Conservation (phyloP, 2,329 filamentous ascomycete species). For the Trichophyton mentagrophytes region DNA sequence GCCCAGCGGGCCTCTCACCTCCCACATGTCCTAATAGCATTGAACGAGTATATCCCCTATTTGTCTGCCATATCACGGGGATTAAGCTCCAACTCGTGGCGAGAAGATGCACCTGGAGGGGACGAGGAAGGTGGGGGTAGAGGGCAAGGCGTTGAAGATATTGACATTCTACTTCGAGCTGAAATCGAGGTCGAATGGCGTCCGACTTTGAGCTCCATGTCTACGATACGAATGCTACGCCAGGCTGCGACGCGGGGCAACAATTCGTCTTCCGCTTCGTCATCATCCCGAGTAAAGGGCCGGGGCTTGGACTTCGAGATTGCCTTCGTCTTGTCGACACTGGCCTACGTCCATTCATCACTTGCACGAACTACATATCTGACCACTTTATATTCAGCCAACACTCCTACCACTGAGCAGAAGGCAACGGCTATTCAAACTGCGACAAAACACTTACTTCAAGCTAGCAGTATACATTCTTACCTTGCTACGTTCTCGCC, state of each 20-base stretch:
- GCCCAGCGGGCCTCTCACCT: constrained; percentile 59
- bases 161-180: constrained; percentile 55
- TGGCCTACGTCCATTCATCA: constrained; percentile 61
- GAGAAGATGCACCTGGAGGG: constrained; percentile 14
- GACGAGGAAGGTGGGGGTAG: neutral
- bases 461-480: constrained; percentile 64
- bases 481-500: constrained; percentile 44
- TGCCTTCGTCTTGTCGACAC: constrained; percentile 61
- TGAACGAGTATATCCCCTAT: constrained; percentile 73
- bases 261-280: neutral
- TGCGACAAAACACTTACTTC: constrained; percentile 65
- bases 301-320: constrained; percentile 71
- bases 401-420: constrained; percentile 52
- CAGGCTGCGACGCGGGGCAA: constrained; percentile 38
- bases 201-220: constrained; percentile 50
- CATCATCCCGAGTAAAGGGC: constrained; percentile 46
- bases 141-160: constrained; percentile 36
- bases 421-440: constrained; percentile 56
- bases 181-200: constrained; percentile 68
- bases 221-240: constrained; percentile 2
- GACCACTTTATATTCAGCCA: constrained; percentile 53
- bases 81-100: constrained; percentile 39
- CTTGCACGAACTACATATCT: constrained; percentile 61
- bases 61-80: constrained; percentile 65
- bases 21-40: constrained; percentile 51